Evolutionary conservation across 441 rosid species (phyloP).

Genomic region (Erodium trifolium): DNA sequence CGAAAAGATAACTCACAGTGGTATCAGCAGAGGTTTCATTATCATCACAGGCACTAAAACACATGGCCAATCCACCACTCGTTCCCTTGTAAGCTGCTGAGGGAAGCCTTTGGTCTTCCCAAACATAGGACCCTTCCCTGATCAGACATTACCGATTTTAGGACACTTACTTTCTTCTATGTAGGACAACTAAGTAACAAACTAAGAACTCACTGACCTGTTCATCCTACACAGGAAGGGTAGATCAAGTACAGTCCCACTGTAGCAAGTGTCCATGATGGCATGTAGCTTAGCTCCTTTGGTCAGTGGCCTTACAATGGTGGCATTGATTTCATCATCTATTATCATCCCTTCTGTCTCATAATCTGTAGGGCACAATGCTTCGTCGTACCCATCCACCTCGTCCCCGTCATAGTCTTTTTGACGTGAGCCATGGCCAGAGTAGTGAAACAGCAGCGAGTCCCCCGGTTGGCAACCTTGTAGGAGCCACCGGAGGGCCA

Average conservation of each 20-base stretch:
- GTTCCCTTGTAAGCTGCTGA: constrained; percentile 41
- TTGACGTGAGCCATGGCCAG: constrained; percentile 72
- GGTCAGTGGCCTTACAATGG: constrained; percentile 62
- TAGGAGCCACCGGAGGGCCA: constrained; percentile 68
- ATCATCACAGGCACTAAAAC: constrained; percentile 70
- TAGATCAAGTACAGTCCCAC: constrained; percentile 68
- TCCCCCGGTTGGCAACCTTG: constrained; percentile 57
- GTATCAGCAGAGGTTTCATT: constrained; percentile 44
- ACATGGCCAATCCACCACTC: constrained; percentile 53
- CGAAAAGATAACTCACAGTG: constrained; percentile 30
- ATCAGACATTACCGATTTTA: too few species aligned
- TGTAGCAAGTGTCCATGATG: constrained; percentile 60
- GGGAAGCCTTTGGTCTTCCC: constrained; percentile 46
- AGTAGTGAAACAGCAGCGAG: constrained; percentile 68
- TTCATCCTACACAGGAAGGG: constrained; percentile 57
- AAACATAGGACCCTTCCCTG: constrained; percentile 31
- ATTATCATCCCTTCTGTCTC: constrained; percentile 57
- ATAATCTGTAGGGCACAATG: constrained; percentile 60
- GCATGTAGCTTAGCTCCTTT: constrained; percentile 63
- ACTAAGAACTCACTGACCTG: constrained; percentile 28
- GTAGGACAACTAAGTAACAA: too few species aligned
- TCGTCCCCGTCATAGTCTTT: constrained; percentile 43
- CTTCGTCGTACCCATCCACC: constrained; percentile 62
- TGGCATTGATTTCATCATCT: constrained; percentile 61
- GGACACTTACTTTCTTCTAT: too few species aligned